A percentile compares a stretch with the other conserved stretches of the same genome.
Conservation (phyloP, 2,329 filamentous ascomycete species). For the Clarireedia monteithiana region DNA sequence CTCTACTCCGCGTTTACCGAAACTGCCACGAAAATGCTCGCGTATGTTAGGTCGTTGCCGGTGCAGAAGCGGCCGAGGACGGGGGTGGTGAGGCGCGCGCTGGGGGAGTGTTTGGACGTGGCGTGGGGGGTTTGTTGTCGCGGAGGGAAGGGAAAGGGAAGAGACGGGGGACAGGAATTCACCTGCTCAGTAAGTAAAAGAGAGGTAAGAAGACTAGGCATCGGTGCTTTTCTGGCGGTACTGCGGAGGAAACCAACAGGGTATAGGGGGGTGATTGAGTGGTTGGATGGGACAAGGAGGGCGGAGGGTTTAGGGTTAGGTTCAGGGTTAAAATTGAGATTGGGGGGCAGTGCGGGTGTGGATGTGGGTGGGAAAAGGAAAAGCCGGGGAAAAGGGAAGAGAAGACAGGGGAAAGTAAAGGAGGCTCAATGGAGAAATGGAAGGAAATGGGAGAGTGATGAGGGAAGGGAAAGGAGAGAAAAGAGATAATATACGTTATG, state of each 20-base stretch:
- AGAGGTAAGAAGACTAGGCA: constrained; percentile 42
- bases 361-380: background rate
- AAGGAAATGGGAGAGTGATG: background rate
- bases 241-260: constrained; percentile 64
- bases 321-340: background rate
- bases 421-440: background rate
- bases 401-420: background rate
- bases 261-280: constrained; percentile 56
- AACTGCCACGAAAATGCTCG: constrained; percentile 68
- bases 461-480: background rate
- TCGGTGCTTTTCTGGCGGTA: constrained; percentile 61
- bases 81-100: constrained; percentile 17
- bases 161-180: constrained; percentile 8
- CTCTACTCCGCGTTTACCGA: constrained; percentile 68
- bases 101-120: constrained; percentile 1
- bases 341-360: no score
- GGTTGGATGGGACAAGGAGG: constrained; percentile 45
- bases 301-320: background rate
- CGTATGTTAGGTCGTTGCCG: constrained; percentile 52
- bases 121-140: constrained; percentile 17
- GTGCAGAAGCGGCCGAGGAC: constrained; percentile 25
- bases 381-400: background rate
- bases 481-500: background rate
- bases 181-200: constrained; percentile 13
- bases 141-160: constrained; percentile 22